Percentiles rank a stretch among this genome's conserved stretches.
Evolutionary conservation across 192 early-diverging fungal genomes (phyloP).

Genomic region (Mycoemilia scoparia): DNA sequence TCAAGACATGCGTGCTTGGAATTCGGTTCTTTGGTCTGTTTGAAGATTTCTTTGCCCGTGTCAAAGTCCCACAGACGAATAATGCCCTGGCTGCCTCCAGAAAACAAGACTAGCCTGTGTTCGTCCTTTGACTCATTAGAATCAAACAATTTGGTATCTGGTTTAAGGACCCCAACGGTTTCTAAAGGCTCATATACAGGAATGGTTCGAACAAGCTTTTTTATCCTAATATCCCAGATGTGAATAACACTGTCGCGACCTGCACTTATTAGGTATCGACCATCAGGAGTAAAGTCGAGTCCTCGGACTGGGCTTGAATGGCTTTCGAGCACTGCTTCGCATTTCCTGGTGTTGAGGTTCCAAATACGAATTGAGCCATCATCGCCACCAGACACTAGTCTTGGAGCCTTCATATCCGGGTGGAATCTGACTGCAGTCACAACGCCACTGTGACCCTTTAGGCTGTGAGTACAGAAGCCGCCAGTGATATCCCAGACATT

Average conservation of each 20-base stretch:
- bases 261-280: constrained; percentile 52
- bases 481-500: constrained; percentile 91
- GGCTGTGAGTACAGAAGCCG: constrained; percentile 88
- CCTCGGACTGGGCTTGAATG: constrained; percentile 87
- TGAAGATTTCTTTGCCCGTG: constrained; percentile 46
- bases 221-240: constrained; percentile 61
- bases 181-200: constrained; percentile 82
- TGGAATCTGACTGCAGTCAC: constrained; percentile 74
- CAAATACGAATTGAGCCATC: constrained; percentile 82
- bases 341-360: constrained; percentile 63
- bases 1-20: constrained; percentile 60
- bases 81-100: constrained; percentile 65
- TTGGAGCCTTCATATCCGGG: constrained; percentile 33
- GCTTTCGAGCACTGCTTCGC: constrained; percentile 51
- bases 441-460: constrained; percentile 81
- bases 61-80: constrained; percentile 78
- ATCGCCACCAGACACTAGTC: constrained; percentile 72
- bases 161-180: constrained; percentile 52
- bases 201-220: constrained; percentile 52
- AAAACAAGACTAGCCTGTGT: constrained; percentile 47
- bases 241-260: constrained; percentile 83
- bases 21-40: constrained; percentile 48
- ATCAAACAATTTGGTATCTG: constrained; percentile 3
- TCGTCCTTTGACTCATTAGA: constrained; percentile 4
- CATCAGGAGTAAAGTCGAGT: constrained; percentile 59